phyloP scores from a whole-genome alignment of 163 green algal genomes.

The Coccomyxa subellipsoidea region DNA sequence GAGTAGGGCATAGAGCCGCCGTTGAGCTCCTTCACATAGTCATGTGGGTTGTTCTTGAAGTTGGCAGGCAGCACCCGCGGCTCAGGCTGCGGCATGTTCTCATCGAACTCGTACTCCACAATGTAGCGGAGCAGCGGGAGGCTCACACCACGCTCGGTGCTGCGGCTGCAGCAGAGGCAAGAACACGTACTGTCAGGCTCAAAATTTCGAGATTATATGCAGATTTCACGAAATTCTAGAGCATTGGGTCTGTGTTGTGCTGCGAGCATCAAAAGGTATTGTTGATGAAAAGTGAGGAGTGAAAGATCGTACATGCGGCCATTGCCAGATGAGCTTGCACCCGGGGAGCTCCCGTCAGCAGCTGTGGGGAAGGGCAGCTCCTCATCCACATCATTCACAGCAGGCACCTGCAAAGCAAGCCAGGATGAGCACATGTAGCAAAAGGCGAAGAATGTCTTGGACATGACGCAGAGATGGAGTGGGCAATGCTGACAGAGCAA shows the following conservation, averaged over 20 bases:
- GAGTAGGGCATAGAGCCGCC: background rate
- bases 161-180: background rate
- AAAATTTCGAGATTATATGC: background rate
- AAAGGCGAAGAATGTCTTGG: background rate
- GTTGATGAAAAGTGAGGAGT: background rate
- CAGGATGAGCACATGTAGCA: background rate
- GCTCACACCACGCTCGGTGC: background rate
- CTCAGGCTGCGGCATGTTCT: background rate
- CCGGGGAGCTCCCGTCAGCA: background rate
- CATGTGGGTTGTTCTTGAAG: background rate
- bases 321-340: background rate
- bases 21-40: background rate
- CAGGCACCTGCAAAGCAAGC: background rate
- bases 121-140: background rate
- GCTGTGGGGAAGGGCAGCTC: background rate
- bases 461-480: too few relatives aligned
- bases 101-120: background rate
- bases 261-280: too few relatives aligned
- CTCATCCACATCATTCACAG: slow-evolving; percentile 1
- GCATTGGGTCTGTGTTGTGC: too few relatives aligned
- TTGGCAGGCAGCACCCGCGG: background rate
- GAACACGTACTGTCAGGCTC: background rate
- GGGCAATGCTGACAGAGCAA: too few relatives aligned
- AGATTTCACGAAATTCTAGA: too few relatives aligned
- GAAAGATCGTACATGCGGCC: background rate